Evolutionary conservation across 176 grass and related monocot genomes (phyloP), one percentile per base, ranked within the genome.

Genomic region (Paspalum vaginatum): DNA sequence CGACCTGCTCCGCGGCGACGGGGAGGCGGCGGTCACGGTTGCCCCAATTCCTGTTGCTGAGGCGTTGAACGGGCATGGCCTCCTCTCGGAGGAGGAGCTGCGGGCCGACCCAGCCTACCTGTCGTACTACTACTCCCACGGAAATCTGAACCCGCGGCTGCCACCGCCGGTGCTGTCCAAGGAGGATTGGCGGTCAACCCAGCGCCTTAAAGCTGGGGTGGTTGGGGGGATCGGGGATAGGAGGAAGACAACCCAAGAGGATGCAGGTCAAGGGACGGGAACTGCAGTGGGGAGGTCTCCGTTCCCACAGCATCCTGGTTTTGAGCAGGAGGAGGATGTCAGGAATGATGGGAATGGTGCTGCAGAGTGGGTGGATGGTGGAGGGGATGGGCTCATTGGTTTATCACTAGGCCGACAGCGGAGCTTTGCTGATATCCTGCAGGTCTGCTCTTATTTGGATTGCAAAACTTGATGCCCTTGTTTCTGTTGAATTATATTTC

Each of bases 61-160:
- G 42, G 58, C 63, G 8, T 74, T 84, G 61, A 90, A 88, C 63
- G 87, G 76, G 32, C 75, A 77, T 51, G 87, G 61, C 15, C 86
- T 83, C 44, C 75, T 86, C 11, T 90, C 91, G 20, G 91, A 97
- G 53, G 91, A 97, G 73, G 89, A 97, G 52, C 82, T 97, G 66
- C 87, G 87, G 18, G 68, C 94, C 0, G 72, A 97, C 80, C 94
- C 94, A 9, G 91, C 85, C 58, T 97, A 97, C 78, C 79, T 92
- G 12, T 94, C 91, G 8, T 94, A 90, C 69, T 97, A 97, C 72
- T 97, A 94, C 87, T 92, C 94, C 27, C 94, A 94, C 66, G 94
- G 82, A 32, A 97, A 97, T 81, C 89, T 97, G 41, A 97, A 97
- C 85, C 94, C 94, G 9, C 68, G 94, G 75, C 81, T 97, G 50